Percentiles rank a stretch among this genome's conserved stretches.
phyloP scores from a whole-genome alignment of 352 stramenopile genomes.

The Thraustochytrium striatum region DNA sequence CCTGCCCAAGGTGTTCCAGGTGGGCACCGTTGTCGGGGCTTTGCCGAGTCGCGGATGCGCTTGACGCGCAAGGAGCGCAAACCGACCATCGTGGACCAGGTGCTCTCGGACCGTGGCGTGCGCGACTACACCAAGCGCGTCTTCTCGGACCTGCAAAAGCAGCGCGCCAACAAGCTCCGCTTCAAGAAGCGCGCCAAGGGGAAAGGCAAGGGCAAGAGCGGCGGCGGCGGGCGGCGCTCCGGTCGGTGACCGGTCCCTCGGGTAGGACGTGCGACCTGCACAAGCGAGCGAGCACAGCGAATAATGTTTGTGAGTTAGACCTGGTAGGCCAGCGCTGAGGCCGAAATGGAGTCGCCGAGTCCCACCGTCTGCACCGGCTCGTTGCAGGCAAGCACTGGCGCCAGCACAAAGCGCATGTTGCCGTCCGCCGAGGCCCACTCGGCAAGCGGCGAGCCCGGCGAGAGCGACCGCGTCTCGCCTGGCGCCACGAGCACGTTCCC shows the following conservation, averaged over 20 bases:
- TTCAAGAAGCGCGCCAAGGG: neutral
- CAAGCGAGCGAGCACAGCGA: no score
- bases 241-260: no score
- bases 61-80: conserved; percentile 73
- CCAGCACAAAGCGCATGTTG: neutral
- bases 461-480: neutral
- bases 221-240: neutral
- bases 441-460: neutral
- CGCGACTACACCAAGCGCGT: conserved; percentile 61
- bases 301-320: no score
- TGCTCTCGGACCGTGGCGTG: conserved; percentile 76
- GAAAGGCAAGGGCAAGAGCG: neutral
- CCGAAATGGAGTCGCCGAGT: conserved; percentile 44
- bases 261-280: no score
- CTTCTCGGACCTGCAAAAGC: neutral
- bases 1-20: conserved; percentile 78
- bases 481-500: neutral
- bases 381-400: conserved; percentile 38
- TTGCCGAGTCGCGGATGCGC: conserved; percentile 71
- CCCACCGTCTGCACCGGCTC: conserved; percentile 24
- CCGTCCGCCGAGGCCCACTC: neutral
- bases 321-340: conserved; percentile 30
- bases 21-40: conserved; percentile 76
- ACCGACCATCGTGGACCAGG: conserved; percentile 84
- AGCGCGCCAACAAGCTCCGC: neutral